These are phyloP conservation scores for Cadophora sp. DNA, from an alignment of 2,329 filamentous ascomycete species.

Conservation along the genomic window DNA sequence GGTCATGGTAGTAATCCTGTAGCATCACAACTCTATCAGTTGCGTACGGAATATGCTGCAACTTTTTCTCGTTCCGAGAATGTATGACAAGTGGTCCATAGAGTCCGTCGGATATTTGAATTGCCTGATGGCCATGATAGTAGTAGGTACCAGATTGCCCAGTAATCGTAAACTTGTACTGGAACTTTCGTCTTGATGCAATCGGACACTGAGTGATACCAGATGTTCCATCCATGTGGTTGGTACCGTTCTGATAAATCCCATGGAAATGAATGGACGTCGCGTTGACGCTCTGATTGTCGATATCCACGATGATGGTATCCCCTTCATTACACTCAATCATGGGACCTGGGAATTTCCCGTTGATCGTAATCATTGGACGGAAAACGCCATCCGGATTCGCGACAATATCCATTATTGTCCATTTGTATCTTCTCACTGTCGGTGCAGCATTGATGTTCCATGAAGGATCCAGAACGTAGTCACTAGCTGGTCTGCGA, in stretches of 20 bases:
- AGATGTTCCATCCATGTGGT: slow-evolving; percentile 74
- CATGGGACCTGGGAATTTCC: slow-evolving; percentile 74
- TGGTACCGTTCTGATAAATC: slow-evolving; percentile 78
- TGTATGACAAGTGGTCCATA: slow-evolving; percentile 72
- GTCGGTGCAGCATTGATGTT: slow-evolving; percentile 55
- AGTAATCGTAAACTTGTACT: slow-evolving; percentile 71
- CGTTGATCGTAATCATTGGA: slow-evolving; percentile 74
- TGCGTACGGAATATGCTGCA: slow-evolving; percentile 58
- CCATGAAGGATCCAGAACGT: slow-evolving; percentile 64
- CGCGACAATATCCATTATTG: slow-evolving; percentile 60
- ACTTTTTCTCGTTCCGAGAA: slow-evolving; percentile 58
- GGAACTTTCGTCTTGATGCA: slow-evolving; percentile 65
- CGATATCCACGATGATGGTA: slow-evolving; percentile 70
- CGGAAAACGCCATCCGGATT: slow-evolving; percentile 66
- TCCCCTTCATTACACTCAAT: slow-evolving; percentile 79
- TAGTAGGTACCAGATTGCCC: slow-evolving; percentile 56
- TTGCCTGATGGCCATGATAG: slow-evolving; percentile 72
- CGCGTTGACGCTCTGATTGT: slow-evolving; percentile 69
- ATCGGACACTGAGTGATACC: slow-evolving; percentile 69
- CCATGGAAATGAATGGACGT: slow-evolving; percentile 79
- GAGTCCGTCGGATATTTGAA: slow-evolving; percentile 72
- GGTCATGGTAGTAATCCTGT: slow-evolving; percentile 76
- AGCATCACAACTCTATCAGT: slow-evolving; percentile 69
- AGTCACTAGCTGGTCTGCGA: slow-evolving; percentile 52
- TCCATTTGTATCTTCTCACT: slow-evolving; percentile 66